phyloP scores from a whole-genome alignment of 2,329 filamentous ascomycete species.

The Acrodontium crateriforme region DNA sequence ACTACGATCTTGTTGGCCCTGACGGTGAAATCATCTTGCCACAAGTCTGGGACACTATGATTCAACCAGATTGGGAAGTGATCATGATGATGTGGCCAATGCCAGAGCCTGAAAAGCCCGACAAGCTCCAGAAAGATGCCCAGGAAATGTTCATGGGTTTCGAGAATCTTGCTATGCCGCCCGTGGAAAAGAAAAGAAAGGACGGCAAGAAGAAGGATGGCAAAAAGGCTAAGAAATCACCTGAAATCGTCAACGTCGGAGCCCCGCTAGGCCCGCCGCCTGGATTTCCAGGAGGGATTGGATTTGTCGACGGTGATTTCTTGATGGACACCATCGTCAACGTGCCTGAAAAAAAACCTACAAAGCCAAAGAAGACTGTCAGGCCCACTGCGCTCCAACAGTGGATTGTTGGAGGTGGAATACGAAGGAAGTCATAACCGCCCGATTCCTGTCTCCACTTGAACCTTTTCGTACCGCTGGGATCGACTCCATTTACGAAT shows the following conservation, averaged over 20 bases:
- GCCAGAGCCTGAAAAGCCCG: constrained; percentile 16
- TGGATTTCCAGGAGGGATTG: no score
- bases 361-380: background rate
- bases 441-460: no score
- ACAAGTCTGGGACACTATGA: constrained; percentile 34
- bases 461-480: no score
- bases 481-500: no score
- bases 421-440: no score
- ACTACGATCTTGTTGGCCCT: constrained; percentile 35
- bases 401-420: background rate
- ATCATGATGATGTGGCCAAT: constrained; percentile 38
- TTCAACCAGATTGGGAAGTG: constrained; percentile 35
- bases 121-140: background rate
- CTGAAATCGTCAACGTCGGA: background rate
- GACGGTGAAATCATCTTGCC: constrained; percentile 37
- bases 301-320: no score
- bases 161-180: background rate
- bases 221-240: background rate
- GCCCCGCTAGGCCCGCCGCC: background rate
- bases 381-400: background rate
- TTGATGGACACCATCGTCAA: background rate
- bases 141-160: background rate
- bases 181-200: background rate
- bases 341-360: background rate
- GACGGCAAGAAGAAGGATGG: background rate